phyloP scores from a whole-genome alignment of 1,139 yeast species.

The Kurtzmaniella quercitrusa region DNA sequence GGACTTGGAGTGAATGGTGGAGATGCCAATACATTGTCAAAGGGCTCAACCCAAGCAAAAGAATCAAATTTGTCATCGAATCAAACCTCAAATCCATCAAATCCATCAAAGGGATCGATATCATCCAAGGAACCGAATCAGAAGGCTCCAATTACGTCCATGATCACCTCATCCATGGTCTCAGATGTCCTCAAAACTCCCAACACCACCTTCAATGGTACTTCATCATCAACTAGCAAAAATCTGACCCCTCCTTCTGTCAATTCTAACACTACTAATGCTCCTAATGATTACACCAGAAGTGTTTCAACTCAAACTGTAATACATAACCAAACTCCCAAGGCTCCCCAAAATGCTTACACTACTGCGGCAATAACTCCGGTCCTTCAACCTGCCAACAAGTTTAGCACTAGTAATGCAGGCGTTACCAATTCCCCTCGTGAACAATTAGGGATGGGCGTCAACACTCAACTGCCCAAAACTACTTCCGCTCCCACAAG shows the following conservation, averaged over 20 bases:
- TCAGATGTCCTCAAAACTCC: slow-evolving; percentile 4
- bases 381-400: slow-evolving; percentile 18
- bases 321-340: slow-evolving; percentile 6
- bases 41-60: too few species aligned
- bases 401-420: slow-evolving; percentile 13
- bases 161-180: slow-evolving; percentile 1
- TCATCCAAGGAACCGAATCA: neutral
- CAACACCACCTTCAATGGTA: slow-evolving; percentile 9
- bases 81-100: too few species aligned
- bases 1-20: slow-evolving; percentile 1
- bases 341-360: slow-evolving; percentile 14
- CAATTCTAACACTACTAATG: neutral
- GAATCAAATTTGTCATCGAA: too few species aligned
- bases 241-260: neutral
- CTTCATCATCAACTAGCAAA: slow-evolving; percentile 23
- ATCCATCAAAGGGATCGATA: neutral
- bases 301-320: slow-evolving; percentile 17
- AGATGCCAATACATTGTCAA: neutral
- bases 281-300: slow-evolving; percentile 9
- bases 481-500: slow-evolving; percentile 21
- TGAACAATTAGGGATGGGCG: slow-evolving; percentile 25
- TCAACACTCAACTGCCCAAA: slow-evolving; percentile 9
- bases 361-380: slow-evolving; percentile 37
- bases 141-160: too few species aligned
- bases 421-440: slow-evolving; percentile 17